These are phyloP conservation scores for Moesziomyces sp. DNA, from an alignment of 1,284 basidiomycete species.

Conservation along the genomic window DNA sequence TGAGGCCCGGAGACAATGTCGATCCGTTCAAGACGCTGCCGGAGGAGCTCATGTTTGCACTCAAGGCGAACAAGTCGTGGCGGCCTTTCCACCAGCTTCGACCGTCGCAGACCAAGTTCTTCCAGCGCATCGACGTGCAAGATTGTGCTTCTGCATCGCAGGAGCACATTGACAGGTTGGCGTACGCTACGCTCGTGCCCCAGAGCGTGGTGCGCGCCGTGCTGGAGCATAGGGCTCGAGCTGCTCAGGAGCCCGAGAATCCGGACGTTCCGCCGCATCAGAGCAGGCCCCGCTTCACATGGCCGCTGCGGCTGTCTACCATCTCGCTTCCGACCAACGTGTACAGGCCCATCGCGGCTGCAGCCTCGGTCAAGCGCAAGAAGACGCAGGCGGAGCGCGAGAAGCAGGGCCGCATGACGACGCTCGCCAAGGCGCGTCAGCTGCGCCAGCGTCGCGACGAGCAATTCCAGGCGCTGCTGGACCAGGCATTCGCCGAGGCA, in stretches of 20 bases:
- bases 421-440: constrained; percentile 38
- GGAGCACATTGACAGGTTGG: constrained; percentile 26
- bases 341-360: background rate
- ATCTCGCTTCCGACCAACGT: constrained; percentile 20
- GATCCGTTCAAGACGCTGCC: constrained; percentile 17
- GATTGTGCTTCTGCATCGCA: constrained; percentile 14
- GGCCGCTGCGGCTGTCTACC: constrained; percentile 32
- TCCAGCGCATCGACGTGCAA: constrained; percentile 23
- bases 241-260: constrained; percentile 3
- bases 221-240: constrained; percentile 5
- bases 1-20: background rate
- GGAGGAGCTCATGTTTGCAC: constrained; percentile 13
- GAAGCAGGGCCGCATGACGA: constrained; percentile 31
- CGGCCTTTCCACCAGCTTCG: constrained; percentile 26
- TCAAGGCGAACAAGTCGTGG: constrained; percentile 21
- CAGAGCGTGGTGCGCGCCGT: constrained; percentile 24
- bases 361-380: background rate
- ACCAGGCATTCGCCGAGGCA: constrained; percentile 14
- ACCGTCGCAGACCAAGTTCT: constrained; percentile 33
- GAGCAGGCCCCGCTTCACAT: constrained; percentile 18
- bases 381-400: constrained; percentile 21
- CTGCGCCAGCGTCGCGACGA: constrained; percentile 28
- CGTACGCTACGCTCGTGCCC: constrained; percentile 25
- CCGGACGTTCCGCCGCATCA: background rate
- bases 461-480: constrained; percentile 30